Base-by-base conservation (phyloP, 139 green algal species). In the Gonium pectorale region DNA sequence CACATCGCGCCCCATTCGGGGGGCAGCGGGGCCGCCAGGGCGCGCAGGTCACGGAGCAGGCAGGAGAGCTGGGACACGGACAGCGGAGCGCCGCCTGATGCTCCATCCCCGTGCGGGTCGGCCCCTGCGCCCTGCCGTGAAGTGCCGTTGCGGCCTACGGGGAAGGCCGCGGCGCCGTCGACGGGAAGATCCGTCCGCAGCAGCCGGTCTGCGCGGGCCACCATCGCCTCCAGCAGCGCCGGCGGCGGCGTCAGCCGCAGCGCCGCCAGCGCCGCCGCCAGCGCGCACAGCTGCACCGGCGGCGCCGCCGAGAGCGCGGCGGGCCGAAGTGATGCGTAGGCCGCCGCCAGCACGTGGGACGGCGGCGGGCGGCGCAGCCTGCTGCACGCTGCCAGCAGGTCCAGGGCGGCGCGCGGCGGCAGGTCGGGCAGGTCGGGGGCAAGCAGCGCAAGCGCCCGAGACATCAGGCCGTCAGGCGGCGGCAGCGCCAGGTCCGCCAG, bases 221-320 rank as follows among this genome's bases (percentile, higher is more conserved):
- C 59, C 1, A 83, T 26, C 59, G 75, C 59, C 38, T 29, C 46
- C 56, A 72, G 6, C 9, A 83, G 40, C n/a, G 1, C 75, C n/a
- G 63, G 13, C 38, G 75, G 75, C 59, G 75, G 75, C 75, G 72
- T n/a, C n/a, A 26, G 17, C 41, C 41, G 35, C 75, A 72, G 41
- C 60, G 41, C 59, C 75, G 75, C 75, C 29, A 62, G 11, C 27
- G 75, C 75, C 15, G 75, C 75, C 59, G 56, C 56, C 75, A 83
- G 40, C n/a, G 9, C 13, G 40, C 75, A 83, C n/a, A 83, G 29
- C 59, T 26, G 17, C n/a, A 29, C 40, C 41, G 60, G 29, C 29
- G 59, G 59, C 75, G 59, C 75, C 75, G 31, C 59, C 75, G 41
- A 40, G 6, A 72, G 19, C 59, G 21, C 60, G 41, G 43, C 29